Evolutionary conservation across 2,329 filamentous ascomycete species (phyloP).

Genomic region (Teratosphaeria destructans): DNA sequence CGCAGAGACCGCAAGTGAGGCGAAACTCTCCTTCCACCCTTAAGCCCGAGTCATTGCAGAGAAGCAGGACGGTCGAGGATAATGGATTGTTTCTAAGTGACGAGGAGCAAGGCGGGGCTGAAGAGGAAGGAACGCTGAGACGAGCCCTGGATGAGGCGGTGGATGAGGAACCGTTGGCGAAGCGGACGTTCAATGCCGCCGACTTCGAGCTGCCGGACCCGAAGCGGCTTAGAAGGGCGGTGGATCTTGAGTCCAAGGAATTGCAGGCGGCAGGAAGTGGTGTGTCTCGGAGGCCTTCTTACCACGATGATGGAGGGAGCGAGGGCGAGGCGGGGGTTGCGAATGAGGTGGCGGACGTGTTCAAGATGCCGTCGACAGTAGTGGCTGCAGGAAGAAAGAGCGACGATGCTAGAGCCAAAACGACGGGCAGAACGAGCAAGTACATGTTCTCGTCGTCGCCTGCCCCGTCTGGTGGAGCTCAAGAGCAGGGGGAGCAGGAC

Average conservation of each 20-base stretch:
- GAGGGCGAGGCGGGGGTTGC: background rate
- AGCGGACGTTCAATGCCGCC: background rate
- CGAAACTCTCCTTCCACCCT: slow-evolving; percentile 1
- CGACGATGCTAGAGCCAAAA: slow-evolving; percentile 20
- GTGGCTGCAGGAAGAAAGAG: background rate
- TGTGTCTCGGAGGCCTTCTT: slow-evolving; percentile 7
- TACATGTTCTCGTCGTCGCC: slow-evolving; percentile 48
- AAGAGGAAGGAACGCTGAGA: slow-evolving; percentile 7
- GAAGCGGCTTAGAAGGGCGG: slow-evolving; percentile 8
- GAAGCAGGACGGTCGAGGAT: slow-evolving; percentile 8
- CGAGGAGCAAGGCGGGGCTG: slow-evolving; percentile 11
- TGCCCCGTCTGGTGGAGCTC: background rate
- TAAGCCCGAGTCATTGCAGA: slow-evolving; percentile 9
- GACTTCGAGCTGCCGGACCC: slow-evolving; percentile 1
- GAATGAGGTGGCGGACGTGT: background rate
- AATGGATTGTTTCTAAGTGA: slow-evolving; percentile 21
- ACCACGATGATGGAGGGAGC: slow-evolving; percentile 16
- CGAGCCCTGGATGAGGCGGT: slow-evolving; percentile 10
- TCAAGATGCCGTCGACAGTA: background rate
- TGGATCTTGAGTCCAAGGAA: background rate
- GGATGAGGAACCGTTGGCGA: background rate
- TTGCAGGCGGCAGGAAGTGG: background rate
- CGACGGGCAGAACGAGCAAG: slow-evolving; percentile 44
- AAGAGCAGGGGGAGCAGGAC: slow-evolving; percentile 9
- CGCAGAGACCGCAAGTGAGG: slow-evolving; percentile 5